Base-by-base conservation (phyloP, 257 asterid species). In the Mentha longifolia region DNA sequence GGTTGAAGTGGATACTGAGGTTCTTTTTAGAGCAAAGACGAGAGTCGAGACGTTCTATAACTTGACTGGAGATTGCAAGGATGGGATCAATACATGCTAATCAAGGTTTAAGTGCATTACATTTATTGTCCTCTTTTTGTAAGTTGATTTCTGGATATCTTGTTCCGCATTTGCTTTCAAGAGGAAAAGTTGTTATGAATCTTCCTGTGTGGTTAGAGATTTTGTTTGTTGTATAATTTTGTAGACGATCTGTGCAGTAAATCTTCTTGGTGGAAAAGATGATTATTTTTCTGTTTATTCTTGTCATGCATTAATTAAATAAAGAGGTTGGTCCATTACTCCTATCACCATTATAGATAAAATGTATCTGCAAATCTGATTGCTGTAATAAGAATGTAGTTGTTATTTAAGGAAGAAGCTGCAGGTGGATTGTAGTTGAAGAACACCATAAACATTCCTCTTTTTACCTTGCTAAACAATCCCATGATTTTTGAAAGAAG, bases 1-100 rank as follows among this genome's bases (percentile, higher is more conserved):
- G 77, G 97, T 88, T 28, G 99, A 83, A 46, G 98, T 95, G 77
- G 99, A 95, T 52, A 95, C 99, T 5, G 99, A 95, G 81, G 97
- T 95, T 25, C 92, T 89, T 46, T 92, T 82, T 68, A 77, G 98
- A 69, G 85, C 97, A 59, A 95, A 89, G 86, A 85, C 87, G 43
- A 81, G 79, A 70, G 92, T 92, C 17, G 99, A 95, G 89, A 95
- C 98, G 15, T 95, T 95, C 74, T 81, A 88, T 74, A 83, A 95
- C 84, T 79, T 95, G 87, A 92, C 99, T 9, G 72, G 6, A 7
- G 96, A 95, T 76, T 95, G 99, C 91, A 95, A 95, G 78, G 93
- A 95, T 74, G 99, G 99, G 68, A 82, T 89, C 47, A 88, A 88
- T 73, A 89, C 87, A 51, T 95, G 99, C 84, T 92, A 42, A 42